These are phyloP conservation scores for Aurinia saxatilis DNA, from an alignment of 345 rosid species.

Conservation along the genomic window DNA sequence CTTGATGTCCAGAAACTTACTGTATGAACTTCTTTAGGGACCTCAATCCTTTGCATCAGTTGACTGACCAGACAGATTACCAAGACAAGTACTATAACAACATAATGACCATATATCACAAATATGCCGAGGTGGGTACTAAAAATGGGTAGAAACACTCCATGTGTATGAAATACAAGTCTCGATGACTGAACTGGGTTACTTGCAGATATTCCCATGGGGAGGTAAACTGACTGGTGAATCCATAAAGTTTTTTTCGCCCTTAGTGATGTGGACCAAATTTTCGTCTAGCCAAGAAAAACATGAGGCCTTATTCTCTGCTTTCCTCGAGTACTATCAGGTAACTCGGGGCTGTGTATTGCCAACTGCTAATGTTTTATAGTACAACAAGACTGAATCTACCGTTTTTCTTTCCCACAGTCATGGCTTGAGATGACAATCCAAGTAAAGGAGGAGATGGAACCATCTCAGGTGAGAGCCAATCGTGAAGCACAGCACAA, in stretches of 20 bases:
- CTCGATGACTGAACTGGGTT: conserved; percentile 35
- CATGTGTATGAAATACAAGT: background rate
- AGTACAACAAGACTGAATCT: background rate
- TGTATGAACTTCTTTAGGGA: conserved; percentile 45
- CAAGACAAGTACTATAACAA: conserved; percentile 64
- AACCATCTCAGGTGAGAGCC: conserved; percentile 19
- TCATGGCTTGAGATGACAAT: conserved; percentile 26
- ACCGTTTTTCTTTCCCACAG: background rate
- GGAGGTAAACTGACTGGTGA: conserved; percentile 94
- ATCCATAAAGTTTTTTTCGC: conserved; percentile 43
- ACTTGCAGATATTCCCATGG: conserved; percentile 89
- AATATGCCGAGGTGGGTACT: conserved; percentile 55
- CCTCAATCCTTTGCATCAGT: conserved; percentile 77
- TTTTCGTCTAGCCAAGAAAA: conserved; percentile 27
- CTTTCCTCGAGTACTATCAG: conserved; percentile 23
- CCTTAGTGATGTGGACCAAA: conserved; percentile 28
- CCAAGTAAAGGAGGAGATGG: conserved; percentile 13
- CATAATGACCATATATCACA: conserved; percentile 53
- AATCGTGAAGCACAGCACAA: conserved; percentile 30
- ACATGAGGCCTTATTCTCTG: conserved; percentile 24
- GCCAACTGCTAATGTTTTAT: background rate
- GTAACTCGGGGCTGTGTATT: background rate
- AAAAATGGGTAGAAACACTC: conserved; percentile 7
- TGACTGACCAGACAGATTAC: conserved; percentile 44
- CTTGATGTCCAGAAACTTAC: background rate